These are phyloP conservation scores for Moesziomyces sp. DNA, from an alignment of 1,284 basidiomycete genomes.

Conservation along the genomic window DNA sequence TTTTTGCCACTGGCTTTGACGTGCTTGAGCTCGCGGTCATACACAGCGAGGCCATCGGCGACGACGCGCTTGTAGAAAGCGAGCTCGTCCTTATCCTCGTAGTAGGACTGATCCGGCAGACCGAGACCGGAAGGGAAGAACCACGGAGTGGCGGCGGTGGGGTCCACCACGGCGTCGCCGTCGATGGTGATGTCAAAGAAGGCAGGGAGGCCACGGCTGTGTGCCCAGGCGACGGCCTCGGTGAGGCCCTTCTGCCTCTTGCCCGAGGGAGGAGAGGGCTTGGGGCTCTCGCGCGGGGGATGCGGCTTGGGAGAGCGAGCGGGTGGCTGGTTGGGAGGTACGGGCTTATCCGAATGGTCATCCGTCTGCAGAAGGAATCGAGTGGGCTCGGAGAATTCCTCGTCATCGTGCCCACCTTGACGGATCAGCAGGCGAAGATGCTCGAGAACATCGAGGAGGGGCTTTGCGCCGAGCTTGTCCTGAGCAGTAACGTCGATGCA, in stretches of 20 bases:
- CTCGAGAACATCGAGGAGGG: slow-evolving; percentile 69
- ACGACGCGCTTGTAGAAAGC: slow-evolving; percentile 80
- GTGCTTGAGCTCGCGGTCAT: slow-evolving; percentile 71
- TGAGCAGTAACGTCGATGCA: slow-evolving; percentile 79
- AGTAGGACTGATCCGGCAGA: slow-evolving; percentile 94
- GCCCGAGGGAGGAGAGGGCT: slow-evolving; percentile 48
- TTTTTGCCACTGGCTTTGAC: slow-evolving; percentile 69
- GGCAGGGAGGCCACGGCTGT: slow-evolving; percentile 76
- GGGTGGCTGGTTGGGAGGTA: slow-evolving; percentile 55
- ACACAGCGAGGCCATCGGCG: slow-evolving; percentile 75
- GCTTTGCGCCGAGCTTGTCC: slow-evolving; percentile 69
- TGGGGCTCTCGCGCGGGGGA: slow-evolving; percentile 45
- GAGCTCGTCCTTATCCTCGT: slow-evolving; percentile 79
- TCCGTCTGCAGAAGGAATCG: slow-evolving; percentile 74
- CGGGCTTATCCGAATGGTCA: slow-evolving; percentile 62
- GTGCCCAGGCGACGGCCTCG: slow-evolving; percentile 83
- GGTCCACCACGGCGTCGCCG: slow-evolving; percentile 89
- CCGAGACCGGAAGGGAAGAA: slow-evolving; percentile 85
- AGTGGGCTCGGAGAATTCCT: slow-evolving; percentile 74
- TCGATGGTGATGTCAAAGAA: slow-evolving; percentile 84
- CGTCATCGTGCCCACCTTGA: slow-evolving; percentile 70
- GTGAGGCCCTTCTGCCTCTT: slow-evolving; percentile 74
- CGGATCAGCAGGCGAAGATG: slow-evolving; percentile 64
- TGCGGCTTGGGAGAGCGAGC: slow-evolving; percentile 51
- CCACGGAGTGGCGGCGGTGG: slow-evolving; percentile 85